Conservation (phyloP, 2,329 filamentous ascomycete species). For the Arthrobotrys entomopaga region DNA sequence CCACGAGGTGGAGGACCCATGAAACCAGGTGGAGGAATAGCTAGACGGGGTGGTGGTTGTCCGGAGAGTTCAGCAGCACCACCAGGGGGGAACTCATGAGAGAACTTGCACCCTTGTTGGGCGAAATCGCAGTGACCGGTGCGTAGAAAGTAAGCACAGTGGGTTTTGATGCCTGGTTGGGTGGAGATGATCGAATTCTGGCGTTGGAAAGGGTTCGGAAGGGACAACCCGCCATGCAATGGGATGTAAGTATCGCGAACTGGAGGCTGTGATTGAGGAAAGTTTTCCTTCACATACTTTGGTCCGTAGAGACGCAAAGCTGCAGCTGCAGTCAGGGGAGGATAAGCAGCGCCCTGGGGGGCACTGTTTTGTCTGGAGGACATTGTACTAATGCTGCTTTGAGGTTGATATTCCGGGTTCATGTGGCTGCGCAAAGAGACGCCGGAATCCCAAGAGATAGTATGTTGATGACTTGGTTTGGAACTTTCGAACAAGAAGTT, state of each 20-base stretch:
- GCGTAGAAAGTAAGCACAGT: conserved; percentile 48
- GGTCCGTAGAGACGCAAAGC: conserved; percentile 41
- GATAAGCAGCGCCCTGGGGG: conserved; percentile 7
- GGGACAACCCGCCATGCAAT: conserved; percentile 3
- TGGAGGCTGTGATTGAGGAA: conserved; percentile 27
- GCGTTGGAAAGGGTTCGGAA: conserved; percentile 27
- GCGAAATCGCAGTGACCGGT: conserved; percentile 54
- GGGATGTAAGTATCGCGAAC: conserved; percentile 38
- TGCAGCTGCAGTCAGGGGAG: not conserved
- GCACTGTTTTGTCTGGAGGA: not conserved
- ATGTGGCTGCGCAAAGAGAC: conserved; percentile 12
- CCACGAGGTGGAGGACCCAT: conserved; percentile 4
- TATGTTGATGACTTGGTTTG: conserved; percentile 27
- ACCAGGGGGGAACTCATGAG: conserved; percentile 49
- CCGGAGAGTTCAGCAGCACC: conserved; percentile 27
- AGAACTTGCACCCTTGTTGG: conserved; percentile 55
- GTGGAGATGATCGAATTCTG: conserved; percentile 36
- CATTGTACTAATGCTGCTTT: not conserved
- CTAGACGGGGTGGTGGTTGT: conserved; percentile 9
- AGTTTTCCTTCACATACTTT: conserved; percentile 46
- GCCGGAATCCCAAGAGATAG: conserved; percentile 40
- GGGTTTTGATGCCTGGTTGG: conserved; percentile 50
- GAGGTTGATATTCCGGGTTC: conserved; percentile 2
- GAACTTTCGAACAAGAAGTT: conserved; percentile 9
- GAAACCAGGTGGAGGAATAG: conserved; percentile 11